Conservation (phyloP, 2,329 filamentous ascomycete species). For the Colletotrichum sp. region DNA sequence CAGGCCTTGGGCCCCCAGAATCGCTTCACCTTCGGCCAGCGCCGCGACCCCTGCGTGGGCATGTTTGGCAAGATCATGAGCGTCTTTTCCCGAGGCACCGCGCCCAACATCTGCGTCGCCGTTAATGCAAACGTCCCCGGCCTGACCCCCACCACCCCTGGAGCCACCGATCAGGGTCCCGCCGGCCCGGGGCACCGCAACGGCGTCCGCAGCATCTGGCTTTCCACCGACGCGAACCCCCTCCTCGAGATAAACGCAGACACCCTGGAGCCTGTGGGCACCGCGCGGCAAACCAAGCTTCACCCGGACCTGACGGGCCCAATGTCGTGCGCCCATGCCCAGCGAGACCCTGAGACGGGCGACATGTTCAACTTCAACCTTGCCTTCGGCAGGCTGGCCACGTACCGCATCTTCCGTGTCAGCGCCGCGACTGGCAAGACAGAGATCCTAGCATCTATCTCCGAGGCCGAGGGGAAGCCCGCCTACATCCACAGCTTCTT, state of each 20-base stretch:
- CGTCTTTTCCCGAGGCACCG: constrained; percentile 48
- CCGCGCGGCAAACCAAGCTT: constrained; percentile 63
- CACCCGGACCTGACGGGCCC: constrained; percentile 73
- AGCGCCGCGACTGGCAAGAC: constrained; percentile 69
- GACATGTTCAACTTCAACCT: constrained; percentile 86
- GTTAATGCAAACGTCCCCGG: constrained; percentile 70
- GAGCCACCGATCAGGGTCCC: constrained; percentile 5
- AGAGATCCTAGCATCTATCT: constrained; percentile 73
- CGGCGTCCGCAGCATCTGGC: constrained; percentile 52
- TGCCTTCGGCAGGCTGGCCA: constrained; percentile 58
- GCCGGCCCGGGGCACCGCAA: constrained; percentile 17
- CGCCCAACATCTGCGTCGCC: constrained; percentile 70
- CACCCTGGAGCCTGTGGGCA: constrained; percentile 74
- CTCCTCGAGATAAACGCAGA: constrained; percentile 70
- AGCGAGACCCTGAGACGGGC: constrained; percentile 73
- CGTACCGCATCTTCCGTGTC: constrained; percentile 74
- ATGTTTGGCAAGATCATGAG: constrained; percentile 76
- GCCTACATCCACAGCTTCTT: constrained; percentile 88
- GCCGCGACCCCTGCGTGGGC: constrained; percentile 75
- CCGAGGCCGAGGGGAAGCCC: constrained; percentile 44
- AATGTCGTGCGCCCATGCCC: constrained; percentile 73
- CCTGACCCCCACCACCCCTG: constrained; percentile 30
- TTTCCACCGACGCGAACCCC: constrained; percentile 59
- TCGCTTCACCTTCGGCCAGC: constrained; percentile 71
- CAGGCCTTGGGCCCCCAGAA: constrained; percentile 62